Base-by-base conservation (phyloP, 495 filamentous ascomycete species). In the Penicillium longicatenatum region DNA sequence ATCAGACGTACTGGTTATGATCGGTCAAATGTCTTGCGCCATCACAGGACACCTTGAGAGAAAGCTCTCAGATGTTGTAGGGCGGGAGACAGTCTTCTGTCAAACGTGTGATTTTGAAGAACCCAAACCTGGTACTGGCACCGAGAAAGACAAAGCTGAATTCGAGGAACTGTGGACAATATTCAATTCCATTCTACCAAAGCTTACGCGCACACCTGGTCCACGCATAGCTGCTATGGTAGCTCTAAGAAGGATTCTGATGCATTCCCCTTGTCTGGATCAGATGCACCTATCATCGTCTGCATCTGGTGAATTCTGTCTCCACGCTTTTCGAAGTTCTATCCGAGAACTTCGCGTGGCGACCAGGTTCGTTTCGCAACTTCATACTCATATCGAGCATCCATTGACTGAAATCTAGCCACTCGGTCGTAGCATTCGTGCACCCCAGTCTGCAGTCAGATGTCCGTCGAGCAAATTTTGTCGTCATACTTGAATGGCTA, bases 271-370 rank as follows among this genome's bases (percentile, higher is more conserved):
- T 2, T 74, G 79, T 54, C 45, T 71, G 7, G 71, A 75, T 11
- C 77, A 89, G 54, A 71, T 93, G 54, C 83, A 92, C 58, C 71
- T 97, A 4, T 80, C 83, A 39, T 75, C 65, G 6, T 91, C 89
- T 8, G 57, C 70, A 1, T 75, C 89, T 42, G 92, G 91, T 0
- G 85, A 91, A 64, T 92, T 90, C 80, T 94, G 91, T 65, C 69
- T 98, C 2, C 81, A 86, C 54, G 91, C 89, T 3, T 74, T 96
- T 20, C 82, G 84, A 47, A 96, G 92, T 67, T 93, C 93, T 7
- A 70, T 89, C 21, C 84, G 94, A 66, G 94, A 98, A 65, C 76
- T 98, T 49, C 86, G 94, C 12, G 81, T 97, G 66, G 89, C 88
- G 24, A 89, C 92, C 62, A 89, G 84, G 78, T 87, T 71, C 61